phyloP scores from a whole-genome alignment of 2,329 filamentous ascomycete species.

The Aureobasidium sp. region DNA sequence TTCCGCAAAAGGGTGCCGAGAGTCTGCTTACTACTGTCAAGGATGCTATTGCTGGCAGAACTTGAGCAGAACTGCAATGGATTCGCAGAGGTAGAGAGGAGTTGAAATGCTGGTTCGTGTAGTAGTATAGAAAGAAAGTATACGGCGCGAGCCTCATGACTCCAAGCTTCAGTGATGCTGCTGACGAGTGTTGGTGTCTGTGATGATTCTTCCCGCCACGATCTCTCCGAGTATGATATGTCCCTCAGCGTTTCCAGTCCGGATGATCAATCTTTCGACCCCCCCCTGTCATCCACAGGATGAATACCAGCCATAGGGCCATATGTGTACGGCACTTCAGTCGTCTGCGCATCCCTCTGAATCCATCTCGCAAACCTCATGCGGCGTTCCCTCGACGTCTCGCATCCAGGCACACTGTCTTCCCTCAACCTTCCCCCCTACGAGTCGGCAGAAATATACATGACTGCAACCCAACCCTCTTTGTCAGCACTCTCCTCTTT shows the following conservation, averaged over 20 bases:
- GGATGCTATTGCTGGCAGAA: conserved; percentile 5
- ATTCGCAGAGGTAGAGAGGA: not conserved
- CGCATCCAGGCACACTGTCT: too few species aligned
- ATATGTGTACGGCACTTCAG: too few species aligned
- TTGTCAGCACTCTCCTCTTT: not conserved
- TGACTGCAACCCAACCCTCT: conserved; percentile 42
- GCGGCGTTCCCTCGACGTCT: too few species aligned
- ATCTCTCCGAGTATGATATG: not conserved
- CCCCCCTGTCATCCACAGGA: not conserved
- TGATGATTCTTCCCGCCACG: not conserved
- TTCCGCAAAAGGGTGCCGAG: conserved; percentile 21
- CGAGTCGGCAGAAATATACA: conserved; percentile 62
- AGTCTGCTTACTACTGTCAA: conserved; percentile 5
- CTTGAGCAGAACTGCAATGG: not conserved
- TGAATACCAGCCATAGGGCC: not conserved
- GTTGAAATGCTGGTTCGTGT: not conserved
- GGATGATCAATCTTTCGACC: not conserved
- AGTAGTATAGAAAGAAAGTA: not conserved
- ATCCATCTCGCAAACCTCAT: not conserved
- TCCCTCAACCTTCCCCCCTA: conserved; percentile 18
- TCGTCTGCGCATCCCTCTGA: too few species aligned
- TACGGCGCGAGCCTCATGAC: not conserved
- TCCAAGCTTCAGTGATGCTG: not conserved
- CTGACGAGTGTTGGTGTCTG: not conserved
- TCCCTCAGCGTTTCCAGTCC: not conserved